A percentile compares a stretch with the other conserved stretches of the same genome.
phyloP scores from a whole-genome alignment of 352 stramenopile species.

The Aphanomyces invadans region DNA sequence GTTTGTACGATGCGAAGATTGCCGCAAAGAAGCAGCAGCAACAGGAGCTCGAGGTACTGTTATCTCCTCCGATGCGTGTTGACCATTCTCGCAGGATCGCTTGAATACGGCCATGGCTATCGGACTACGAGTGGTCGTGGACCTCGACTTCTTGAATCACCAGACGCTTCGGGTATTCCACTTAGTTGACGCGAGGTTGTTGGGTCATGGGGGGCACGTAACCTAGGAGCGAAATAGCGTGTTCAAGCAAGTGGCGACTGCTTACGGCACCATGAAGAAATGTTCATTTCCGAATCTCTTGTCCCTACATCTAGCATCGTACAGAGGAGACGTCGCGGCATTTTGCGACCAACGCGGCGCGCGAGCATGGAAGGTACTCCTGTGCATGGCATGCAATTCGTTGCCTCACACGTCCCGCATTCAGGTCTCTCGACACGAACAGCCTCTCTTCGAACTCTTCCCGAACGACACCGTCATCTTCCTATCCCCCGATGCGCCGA shows the following conservation, averaged over 20 bases:
- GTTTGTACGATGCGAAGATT: slow-evolving; percentile 9
- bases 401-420: too few relatives aligned
- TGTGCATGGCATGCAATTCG: slow-evolving; percentile 24
- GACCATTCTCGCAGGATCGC: slow-evolving; percentile 58
- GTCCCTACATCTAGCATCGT: slow-evolving; percentile 54
- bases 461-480: slow-evolving; percentile 52
- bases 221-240: slow-evolving; percentile 70
- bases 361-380: slow-evolving; percentile 49
- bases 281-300: slow-evolving; percentile 52
- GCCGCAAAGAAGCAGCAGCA: slow-evolving; percentile 11
- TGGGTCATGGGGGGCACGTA: too few relatives aligned
- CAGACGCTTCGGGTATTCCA: slow-evolving; percentile 43
- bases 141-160: slow-evolving; percentile 43
- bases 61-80: not conserved
- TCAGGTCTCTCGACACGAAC: slow-evolving; percentile 30
- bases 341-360: slow-evolving; percentile 41
- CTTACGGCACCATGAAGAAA: slow-evolving; percentile 70
- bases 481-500: slow-evolving; percentile 71
- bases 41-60: not conserved
- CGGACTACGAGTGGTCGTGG: slow-evolving; percentile 54
- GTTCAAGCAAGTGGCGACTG: slow-evolving; percentile 70
- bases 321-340: slow-evolving; percentile 28
- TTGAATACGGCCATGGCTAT: slow-evolving; percentile 36
- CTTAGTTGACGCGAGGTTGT: too few relatives aligned
- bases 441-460: slow-evolving; percentile 48